phyloP scores from a whole-genome alignment of 2,329 filamentous ascomycete species.

The Pestalotiopsis sp. region DNA sequence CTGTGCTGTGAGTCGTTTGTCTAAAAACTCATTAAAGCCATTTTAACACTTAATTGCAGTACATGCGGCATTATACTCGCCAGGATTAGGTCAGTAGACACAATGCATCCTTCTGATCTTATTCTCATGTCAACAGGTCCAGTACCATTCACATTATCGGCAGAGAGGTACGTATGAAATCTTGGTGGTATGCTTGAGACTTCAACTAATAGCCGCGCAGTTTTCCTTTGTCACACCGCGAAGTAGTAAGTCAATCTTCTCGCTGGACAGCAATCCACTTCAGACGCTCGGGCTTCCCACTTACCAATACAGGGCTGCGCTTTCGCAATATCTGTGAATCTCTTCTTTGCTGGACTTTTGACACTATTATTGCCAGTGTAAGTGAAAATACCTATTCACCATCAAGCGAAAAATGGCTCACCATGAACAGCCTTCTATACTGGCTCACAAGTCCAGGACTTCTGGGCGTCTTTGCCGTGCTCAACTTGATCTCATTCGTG shows the following conservation, averaged over 20 bases:
- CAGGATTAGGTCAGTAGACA: constrained; percentile 30
- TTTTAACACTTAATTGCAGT: constrained; percentile 23
- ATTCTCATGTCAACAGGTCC: constrained; percentile 35
- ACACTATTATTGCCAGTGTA: constrained; percentile 44
- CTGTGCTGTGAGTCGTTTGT: background rate
- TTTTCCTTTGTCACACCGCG: constrained; percentile 52
- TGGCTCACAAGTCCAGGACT: constrained; percentile 18
- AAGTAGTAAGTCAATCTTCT: constrained; percentile 33
- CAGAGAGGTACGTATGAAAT: constrained; percentile 37
- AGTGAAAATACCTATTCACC: background rate
- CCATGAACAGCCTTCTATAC: background rate
- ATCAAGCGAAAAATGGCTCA: background rate
- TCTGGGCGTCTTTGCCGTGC: constrained; percentile 47
- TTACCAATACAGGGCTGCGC: constrained; percentile 39
- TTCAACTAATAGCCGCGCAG: constrained; percentile 26
- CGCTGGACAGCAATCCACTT: no score
- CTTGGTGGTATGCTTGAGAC: background rate
- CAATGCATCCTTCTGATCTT: background rate
- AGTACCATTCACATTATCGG: constrained; percentile 52
- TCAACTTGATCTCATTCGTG: constrained; percentile 50
- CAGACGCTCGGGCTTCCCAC: no score
- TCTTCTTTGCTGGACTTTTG: constrained; percentile 49
- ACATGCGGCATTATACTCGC: constrained; percentile 46
- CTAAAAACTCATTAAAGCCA: background rate
- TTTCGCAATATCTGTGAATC: constrained; percentile 50